Evolutionary conservation across 2,329 filamentous ascomycete genomes (phyloP).

Genomic region (Ambrosiella beaveri): DNA sequence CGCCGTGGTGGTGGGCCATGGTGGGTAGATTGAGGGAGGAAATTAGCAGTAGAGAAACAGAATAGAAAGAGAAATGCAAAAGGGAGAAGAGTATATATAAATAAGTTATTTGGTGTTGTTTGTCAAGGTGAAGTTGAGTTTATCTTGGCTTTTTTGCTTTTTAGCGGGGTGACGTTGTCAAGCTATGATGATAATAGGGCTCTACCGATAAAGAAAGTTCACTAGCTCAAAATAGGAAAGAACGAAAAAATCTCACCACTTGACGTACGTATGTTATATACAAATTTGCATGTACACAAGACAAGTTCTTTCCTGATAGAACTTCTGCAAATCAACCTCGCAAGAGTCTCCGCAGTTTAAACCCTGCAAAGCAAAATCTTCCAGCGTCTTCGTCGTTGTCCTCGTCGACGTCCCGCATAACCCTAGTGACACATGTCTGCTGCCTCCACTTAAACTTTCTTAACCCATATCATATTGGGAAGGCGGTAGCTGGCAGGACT

Average conservation of each 20-base stretch:
- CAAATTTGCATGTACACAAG: too few relatives aligned
- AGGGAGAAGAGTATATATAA: background rate
- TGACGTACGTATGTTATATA: too few relatives aligned
- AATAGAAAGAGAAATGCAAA: background rate
- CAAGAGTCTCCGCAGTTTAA: too few relatives aligned
- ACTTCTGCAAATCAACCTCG: too few relatives aligned
- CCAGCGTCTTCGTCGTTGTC: too few relatives aligned
- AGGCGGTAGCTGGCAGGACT: background rate
- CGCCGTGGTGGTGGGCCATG: slow-evolving; percentile 22
- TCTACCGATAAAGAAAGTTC: background rate
- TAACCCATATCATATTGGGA: background rate
- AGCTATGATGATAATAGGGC: background rate
- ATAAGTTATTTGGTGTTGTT: background rate
- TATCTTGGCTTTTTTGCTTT: background rate
- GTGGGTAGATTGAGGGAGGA: background rate
- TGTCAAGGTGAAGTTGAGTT: background rate
- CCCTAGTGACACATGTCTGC: too few relatives aligned
- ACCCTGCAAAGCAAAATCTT: too few relatives aligned
- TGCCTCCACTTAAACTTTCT: background rate
- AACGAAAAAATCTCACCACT: background rate
- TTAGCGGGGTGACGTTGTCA: background rate
- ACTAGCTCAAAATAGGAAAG: background rate
- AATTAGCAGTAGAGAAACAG: background rate
- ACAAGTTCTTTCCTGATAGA: too few relatives aligned
- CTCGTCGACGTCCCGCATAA: too few relatives aligned